Conservation (phyloP, 1,284 basidiomycete genomes). For the Sporisorium exsertum region DNA sequence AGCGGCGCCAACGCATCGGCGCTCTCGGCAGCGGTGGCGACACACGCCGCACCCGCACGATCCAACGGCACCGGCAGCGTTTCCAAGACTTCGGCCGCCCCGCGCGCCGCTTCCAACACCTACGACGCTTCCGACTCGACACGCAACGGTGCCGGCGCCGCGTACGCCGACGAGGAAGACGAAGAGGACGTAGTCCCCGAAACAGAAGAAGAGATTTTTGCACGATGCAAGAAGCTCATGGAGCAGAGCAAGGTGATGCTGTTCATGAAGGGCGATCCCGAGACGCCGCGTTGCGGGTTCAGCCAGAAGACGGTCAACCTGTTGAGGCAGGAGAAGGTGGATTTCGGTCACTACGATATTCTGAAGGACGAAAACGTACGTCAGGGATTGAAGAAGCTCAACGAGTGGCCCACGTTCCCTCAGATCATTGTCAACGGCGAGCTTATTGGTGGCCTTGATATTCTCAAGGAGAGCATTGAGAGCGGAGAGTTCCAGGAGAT, state of each 20-base stretch:
- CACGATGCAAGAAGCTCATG: conserved; percentile 78
- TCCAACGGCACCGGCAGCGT: conserved; percentile 57
- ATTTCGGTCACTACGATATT: conserved; percentile 82
- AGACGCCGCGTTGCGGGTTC: conserved; percentile 79
- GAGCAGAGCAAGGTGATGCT: conserved; percentile 78
- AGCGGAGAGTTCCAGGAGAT: conserved; percentile 78
- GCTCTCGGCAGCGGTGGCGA: conserved; percentile 77
- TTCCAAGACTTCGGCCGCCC: conserved; percentile 55
- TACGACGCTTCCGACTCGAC: conserved; percentile 46
- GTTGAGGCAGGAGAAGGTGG: conserved; percentile 75
- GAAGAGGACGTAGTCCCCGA: conserved; percentile 70
- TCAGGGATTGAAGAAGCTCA: conserved; percentile 85
- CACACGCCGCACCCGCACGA: conserved; percentile 70
- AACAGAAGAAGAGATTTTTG: conserved; percentile 77
- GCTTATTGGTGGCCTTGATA: conserved; percentile 77
- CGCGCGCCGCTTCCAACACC: conserved; percentile 51
- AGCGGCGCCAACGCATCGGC: conserved; percentile 82
- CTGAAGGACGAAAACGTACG: conserved; percentile 78
- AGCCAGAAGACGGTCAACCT: conserved; percentile 78
- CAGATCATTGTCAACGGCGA: conserved; percentile 78
- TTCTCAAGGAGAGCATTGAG: conserved; percentile 70
- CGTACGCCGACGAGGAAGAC: conserved; percentile 38
- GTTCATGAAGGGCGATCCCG: conserved; percentile 97
- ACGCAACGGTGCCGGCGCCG: conserved; percentile 21
- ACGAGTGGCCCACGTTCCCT: conserved; percentile 82